Base-by-base conservation (phyloP, 116 monocot species). In the Posidonia oceanica region DNA sequence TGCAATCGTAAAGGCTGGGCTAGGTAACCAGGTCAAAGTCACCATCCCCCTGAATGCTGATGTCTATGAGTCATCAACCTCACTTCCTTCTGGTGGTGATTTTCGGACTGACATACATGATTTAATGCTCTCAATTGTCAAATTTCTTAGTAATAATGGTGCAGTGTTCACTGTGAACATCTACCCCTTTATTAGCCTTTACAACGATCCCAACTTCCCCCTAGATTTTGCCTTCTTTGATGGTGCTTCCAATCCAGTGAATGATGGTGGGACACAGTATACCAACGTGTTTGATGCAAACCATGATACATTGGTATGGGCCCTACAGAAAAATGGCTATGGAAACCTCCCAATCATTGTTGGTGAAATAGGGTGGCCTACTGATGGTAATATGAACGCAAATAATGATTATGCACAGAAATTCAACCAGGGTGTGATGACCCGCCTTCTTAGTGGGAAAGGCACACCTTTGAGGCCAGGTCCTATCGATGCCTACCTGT, bases 151-250 rank as follows among this genome's bases (percentile, higher is more conserved):
- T 54, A 77, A 84, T 69, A 90, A 81, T 62, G 82, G 59, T 0
- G 83, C 71, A 29, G 77, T 83, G 7, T 88, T 97, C 80, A 92
- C 87, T 1, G 87, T 87, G 71, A 97, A 97, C 71, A 92, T 89
- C 54, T 97, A 97, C 80, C 96, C 96, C 37, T 97, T 91, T 74
- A 97, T 97, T 61, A 83, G 87, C 63, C 91, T 97, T 21, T 87
- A 89, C 80, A 64, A 63, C 5, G 85, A 92, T 52, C 80, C 84
- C 21, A 79, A 82, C 64, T 90, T 90, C 61, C 90, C 86, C 4
- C 44, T 84, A 21, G 82, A 83, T 29, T 90, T 84, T 61, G 90
- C 90, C 20, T 90, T 90, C 66, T 86, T 90, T 63, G 84, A 86
- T 39, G 86, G 90, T 10, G 21, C 77, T 20, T 14, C 70, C 17